Evolutionary conservation across 2,329 filamentous ascomycete genomes (phyloP).

Genomic region (Alternaria gansuensis): DNA sequence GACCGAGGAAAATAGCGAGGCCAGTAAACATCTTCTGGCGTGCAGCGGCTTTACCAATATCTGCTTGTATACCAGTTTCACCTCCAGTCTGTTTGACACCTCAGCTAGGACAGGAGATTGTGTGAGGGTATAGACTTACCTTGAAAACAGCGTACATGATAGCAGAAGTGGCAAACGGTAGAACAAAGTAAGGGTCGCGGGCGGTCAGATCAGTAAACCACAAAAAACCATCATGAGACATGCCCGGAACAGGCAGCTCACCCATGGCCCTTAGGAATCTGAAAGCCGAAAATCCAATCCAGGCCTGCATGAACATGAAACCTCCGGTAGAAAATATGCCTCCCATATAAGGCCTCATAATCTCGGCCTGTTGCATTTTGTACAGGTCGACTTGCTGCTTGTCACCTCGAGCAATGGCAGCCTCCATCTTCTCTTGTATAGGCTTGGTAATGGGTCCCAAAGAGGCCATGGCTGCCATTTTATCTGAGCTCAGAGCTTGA

Average conservation of each 20-base stretch:
- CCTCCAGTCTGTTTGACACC: constrained; percentile 56
- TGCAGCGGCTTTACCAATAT: constrained; percentile 36
- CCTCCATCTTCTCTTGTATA: constrained; percentile 64
- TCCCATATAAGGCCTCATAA: constrained; percentile 57
- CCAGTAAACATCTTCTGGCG: constrained; percentile 56
- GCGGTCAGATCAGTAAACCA: constrained; percentile 84
- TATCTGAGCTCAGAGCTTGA: constrained; percentile 69
- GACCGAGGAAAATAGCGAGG: constrained; percentile 63
- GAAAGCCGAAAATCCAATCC: constrained; percentile 83
- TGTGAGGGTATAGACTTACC: constrained; percentile 56
- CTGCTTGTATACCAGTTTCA: constrained; percentile 55
- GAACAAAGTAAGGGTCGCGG: constrained; percentile 77
- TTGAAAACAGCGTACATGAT: constrained; percentile 67
- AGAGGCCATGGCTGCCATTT: constrained; percentile 68
- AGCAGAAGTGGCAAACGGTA: constrained; percentile 70
- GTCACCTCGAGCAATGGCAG: constrained; percentile 57
- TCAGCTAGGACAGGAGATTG: constrained; percentile 30
- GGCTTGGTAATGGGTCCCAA: constrained; percentile 67
- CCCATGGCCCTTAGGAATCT: constrained; percentile 78
- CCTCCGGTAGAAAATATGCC: constrained; percentile 55
- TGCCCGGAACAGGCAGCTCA: constrained; percentile 78
- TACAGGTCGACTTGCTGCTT: constrained; percentile 47
- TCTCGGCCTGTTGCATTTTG: constrained; percentile 58
- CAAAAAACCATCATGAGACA: constrained; percentile 73
- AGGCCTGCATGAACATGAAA: constrained; percentile 68